These are phyloP conservation scores for Cyberlindnera galapagoensis DNA, from an alignment of 805 yeast genomes.

Conservation along the genomic window DNA sequence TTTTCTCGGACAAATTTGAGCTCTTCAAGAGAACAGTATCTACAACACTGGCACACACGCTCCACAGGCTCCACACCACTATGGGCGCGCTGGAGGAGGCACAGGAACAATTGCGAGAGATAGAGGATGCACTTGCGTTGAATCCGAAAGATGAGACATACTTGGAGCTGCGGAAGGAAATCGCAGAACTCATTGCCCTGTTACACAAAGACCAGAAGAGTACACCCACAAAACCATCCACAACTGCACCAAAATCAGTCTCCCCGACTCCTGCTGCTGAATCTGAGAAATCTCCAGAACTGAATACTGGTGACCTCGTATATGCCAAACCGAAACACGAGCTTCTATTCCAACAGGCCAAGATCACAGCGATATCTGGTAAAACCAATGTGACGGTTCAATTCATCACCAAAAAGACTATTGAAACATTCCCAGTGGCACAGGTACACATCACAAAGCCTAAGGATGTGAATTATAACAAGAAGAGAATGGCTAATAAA, in stretches of 20 bases:
- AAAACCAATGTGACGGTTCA: constrained; percentile 11
- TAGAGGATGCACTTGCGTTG: constrained; percentile 10
- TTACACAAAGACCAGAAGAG: constrained; percentile 8
- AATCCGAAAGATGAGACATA: constrained; percentile 15
- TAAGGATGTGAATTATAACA: constrained; percentile 3
- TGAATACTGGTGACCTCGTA: constrained; percentile 9
- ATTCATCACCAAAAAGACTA: constrained; percentile 5
- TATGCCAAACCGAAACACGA: constrained; percentile 12
- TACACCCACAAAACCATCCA: constrained; percentile 1
- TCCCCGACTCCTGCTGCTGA: too few species aligned
- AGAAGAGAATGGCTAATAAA: constrained; percentile 7
- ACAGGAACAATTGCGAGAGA: constrained; percentile 12
- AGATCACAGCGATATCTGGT: constrained; percentile 14
- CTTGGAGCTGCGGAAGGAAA: constrained; percentile 11
- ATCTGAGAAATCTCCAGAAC: not conserved
- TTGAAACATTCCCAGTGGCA: constrained; percentile 10
- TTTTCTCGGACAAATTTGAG: too few species aligned
- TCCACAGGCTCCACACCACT: not conserved
- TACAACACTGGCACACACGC: too few species aligned
- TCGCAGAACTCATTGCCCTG: constrained; percentile 12
- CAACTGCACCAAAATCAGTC: not conserved
- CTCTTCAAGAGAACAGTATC: too few species aligned
- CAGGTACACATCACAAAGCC: constrained; percentile 12
- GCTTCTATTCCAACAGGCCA: constrained; percentile 9
- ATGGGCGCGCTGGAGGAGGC: constrained; percentile 19